Conservation (phyloP, 352 stramenopile species). For the Globisporangium viniferum region DNA sequence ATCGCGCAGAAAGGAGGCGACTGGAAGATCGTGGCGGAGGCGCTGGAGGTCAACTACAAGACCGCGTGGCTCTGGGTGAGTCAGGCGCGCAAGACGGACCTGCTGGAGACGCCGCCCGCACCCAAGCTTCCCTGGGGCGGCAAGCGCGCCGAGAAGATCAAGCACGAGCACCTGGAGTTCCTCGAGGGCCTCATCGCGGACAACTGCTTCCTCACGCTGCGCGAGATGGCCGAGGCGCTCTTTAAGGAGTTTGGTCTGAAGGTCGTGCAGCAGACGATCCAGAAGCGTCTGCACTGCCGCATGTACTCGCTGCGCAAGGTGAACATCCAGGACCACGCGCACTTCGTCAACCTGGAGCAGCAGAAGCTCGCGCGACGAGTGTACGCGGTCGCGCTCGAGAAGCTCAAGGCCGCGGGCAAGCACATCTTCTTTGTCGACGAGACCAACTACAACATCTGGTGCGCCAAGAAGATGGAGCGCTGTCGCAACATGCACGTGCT, state of each 20-base stretch:
- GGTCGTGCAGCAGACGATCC: conserved; percentile 18
- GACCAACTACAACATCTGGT: conserved; percentile 24
- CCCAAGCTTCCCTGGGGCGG: conserved; percentile 16
- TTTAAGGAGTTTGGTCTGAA: conserved; percentile 17
- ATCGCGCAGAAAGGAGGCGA: conserved; percentile 21
- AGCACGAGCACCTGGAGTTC: conserved; percentile 18
- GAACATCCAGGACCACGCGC: not conserved
- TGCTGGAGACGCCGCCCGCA: conserved; percentile 13
- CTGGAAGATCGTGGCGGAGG: conserved; percentile 19
- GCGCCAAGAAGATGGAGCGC: conserved; percentile 18
- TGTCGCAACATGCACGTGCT: conserved; percentile 20
- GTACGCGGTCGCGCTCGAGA: conserved; percentile 3
- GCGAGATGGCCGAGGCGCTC: conserved; percentile 18
- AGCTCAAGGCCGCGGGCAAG: conserved; percentile 5
- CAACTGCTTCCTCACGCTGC: conserved; percentile 21
- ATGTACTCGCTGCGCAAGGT: conserved; percentile 20
- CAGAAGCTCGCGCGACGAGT: conserved; percentile 5
- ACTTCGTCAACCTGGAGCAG: conserved; percentile 5
- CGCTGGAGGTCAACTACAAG: conserved; percentile 24
- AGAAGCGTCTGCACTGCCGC: conserved; percentile 16
- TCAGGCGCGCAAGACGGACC: conserved; percentile 19
- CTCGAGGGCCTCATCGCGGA: conserved; percentile 18
- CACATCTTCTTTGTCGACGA: conserved; percentile 17
- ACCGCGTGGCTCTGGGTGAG: conserved; percentile 23
- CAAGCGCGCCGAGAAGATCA: conserved; percentile 24